phyloP scores from a whole-genome alignment of 225 moss, liverwort and hornwort genomes.

The Straminergon stramineum region DNA sequence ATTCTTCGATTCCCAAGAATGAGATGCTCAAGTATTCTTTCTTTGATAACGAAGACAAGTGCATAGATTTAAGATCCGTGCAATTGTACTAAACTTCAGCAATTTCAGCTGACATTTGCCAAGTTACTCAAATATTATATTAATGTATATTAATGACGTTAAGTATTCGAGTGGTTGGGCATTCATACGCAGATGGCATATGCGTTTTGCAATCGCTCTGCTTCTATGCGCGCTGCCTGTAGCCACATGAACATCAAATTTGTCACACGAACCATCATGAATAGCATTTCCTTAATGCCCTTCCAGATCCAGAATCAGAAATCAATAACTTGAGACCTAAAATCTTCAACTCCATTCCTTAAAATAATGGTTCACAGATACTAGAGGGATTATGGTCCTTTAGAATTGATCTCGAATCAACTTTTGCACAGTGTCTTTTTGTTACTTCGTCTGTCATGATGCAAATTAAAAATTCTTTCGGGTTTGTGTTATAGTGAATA shows the following conservation, averaged over 20 bases:
- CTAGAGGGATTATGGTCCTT: not conserved
- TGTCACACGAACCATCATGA: not conserved
- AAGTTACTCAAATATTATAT: not conserved
- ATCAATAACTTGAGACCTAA: not conserved
- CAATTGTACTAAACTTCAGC: not conserved
- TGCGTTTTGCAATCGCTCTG: not conserved
- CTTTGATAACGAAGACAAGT: not conserved
- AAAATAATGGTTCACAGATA: not conserved
- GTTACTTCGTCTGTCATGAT: not conserved
- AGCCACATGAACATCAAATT: not conserved
- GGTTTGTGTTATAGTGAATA: not conserved
- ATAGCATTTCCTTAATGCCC: not conserved
- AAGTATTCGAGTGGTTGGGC: not conserved
- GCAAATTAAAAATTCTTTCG: not conserved
- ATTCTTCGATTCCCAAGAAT: not conserved
- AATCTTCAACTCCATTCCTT: not conserved
- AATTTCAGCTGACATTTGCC: not conserved
- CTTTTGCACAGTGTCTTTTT: not conserved
- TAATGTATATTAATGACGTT: not conserved
- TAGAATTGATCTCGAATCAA: not conserved
- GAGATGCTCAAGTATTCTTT: not conserved
- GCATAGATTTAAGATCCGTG: not conserved
- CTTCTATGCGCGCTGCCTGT: conserved; percentile 7
- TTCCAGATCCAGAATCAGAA: not conserved
- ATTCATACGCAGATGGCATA: conserved; percentile 23